Percentiles rank a stretch among this genome's conserved stretches.
These are phyloP conservation scores for Penicillium sp. DNA, from an alignment of 2,329 filamentous ascomycete genomes.

Conservation along the genomic window DNA sequence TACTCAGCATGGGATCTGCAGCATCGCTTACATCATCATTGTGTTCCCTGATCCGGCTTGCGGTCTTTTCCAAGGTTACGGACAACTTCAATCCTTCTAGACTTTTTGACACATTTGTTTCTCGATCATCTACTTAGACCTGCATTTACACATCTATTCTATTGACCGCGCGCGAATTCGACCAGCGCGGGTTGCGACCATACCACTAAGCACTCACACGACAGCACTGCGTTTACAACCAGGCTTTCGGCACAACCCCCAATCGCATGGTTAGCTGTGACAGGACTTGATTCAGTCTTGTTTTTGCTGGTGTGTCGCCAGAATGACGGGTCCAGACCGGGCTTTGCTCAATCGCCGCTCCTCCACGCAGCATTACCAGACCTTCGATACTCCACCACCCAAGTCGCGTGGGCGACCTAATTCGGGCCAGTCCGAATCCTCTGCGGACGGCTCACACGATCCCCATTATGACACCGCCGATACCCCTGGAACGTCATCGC, in stretches of 20 bases:
- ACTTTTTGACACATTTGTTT: not conserved
- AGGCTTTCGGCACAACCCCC: slow-evolving; percentile 4
- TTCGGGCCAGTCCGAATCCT: slow-evolving; percentile 41
- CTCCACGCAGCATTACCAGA: slow-evolving; percentile 47
- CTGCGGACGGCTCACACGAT: slow-evolving; percentile 29
- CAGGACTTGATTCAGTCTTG: not conserved
- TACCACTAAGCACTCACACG: slow-evolving; percentile 1
- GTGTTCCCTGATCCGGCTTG: slow-evolving; percentile 4
- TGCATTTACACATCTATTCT: not conserved
- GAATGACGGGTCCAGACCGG: slow-evolving; percentile 30
- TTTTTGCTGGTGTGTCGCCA: slow-evolving; percentile 2
- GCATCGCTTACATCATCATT: slow-evolving; percentile 20
- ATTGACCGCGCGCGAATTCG: too few relatives aligned
- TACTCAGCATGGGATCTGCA: slow-evolving; percentile 11
- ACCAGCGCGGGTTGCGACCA: not conserved
- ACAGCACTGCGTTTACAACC: slow-evolving; percentile 5
- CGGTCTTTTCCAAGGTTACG: not conserved
- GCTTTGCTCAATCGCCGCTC: slow-evolving; percentile 38
- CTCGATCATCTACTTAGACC: not conserved
- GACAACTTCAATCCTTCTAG: not conserved
- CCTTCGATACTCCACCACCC: slow-evolving; percentile 47
- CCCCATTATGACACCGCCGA: slow-evolving; percentile 25
- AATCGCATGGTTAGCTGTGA: slow-evolving; percentile 8
- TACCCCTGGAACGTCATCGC: slow-evolving; percentile 50
- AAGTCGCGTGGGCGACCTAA: slow-evolving; percentile 45